Conservation (phyloP, 768 basidiomycete species). For the Trametes villosa region DNA sequence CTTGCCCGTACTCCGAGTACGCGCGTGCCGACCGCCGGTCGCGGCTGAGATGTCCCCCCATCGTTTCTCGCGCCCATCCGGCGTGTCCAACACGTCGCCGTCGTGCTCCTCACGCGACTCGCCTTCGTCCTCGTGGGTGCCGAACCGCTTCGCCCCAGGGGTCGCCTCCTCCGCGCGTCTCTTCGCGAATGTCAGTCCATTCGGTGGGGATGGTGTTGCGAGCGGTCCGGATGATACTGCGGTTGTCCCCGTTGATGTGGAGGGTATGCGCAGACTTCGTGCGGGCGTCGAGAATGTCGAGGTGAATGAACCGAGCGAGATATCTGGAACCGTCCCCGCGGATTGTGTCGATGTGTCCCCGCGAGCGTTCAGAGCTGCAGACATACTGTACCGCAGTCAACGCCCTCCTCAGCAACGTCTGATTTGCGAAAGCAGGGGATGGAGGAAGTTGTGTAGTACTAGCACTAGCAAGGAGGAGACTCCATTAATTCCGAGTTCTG, state of each 20-base stretch:
- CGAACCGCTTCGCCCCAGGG: constrained; percentile 45
- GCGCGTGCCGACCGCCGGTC: constrained; percentile 24
- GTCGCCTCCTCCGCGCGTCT: constrained; percentile 47
- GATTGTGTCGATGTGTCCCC: constrained; percentile 51
- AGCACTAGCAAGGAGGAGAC: no score
- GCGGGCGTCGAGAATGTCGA: constrained; percentile 60
- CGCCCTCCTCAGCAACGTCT: constrained; percentile 34
- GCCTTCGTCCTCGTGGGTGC: constrained; percentile 41
- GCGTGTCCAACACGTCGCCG: constrained; percentile 54
- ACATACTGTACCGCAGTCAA: constrained; percentile 36
- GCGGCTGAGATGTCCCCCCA: constrained; percentile 26
- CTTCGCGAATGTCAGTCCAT: constrained; percentile 36
- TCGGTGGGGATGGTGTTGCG: constrained; percentile 55
- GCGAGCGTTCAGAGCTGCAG: constrained; percentile 44
- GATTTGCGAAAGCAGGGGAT: constrained; percentile 27
- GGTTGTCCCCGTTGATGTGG: constrained; percentile 54
- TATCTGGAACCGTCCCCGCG: constrained; percentile 53
- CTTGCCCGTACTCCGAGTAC: constrained; percentile 24
- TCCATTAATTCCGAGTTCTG: no score
- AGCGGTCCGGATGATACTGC: constrained; percentile 55
- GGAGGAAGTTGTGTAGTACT: no score
- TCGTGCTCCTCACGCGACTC: constrained; percentile 33
- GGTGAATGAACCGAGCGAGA: constrained; percentile 61
- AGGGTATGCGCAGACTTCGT: constrained; percentile 49
- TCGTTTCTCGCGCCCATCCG: constrained; percentile 46